These are phyloP conservation scores for Schizopora paradoxa DNA, from an alignment of 1,284 basidiomycete species.

Conservation along the genomic window DNA sequence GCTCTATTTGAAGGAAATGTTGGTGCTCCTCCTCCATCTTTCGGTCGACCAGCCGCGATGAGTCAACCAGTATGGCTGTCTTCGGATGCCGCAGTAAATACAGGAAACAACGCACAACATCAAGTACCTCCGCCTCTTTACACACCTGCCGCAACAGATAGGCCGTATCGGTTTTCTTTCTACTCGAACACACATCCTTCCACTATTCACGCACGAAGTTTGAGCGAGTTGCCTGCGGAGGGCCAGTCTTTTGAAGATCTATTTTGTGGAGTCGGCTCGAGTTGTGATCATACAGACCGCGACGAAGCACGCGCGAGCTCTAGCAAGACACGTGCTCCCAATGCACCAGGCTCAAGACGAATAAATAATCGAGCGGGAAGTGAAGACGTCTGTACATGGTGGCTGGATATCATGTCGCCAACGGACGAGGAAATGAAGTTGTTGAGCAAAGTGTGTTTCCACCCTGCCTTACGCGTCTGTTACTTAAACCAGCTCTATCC, in stretches of 20 bases:
- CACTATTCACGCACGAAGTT: constrained; percentile 91
- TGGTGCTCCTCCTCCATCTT: constrained; percentile 43
- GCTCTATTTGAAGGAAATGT: constrained; percentile 81
- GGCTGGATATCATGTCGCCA: constrained; percentile 92
- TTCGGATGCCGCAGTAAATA: constrained; percentile 1
- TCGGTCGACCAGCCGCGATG: constrained; percentile 31
- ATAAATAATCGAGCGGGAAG: constrained; percentile 30
- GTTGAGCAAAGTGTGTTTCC: constrained; percentile 70
- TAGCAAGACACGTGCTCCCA: constrained; percentile 12
- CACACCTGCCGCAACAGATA: constrained; percentile 63
- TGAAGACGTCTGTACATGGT: constrained; percentile 86
- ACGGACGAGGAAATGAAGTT: constrained; percentile 99
- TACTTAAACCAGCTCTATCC: neutral
- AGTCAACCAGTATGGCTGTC: constrained; percentile 26
- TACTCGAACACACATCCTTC: constrained; percentile 92
- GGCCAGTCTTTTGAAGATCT: constrained; percentile 92
- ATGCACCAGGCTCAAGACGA: constrained; percentile 1
- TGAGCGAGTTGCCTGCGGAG: constrained; percentile 91
- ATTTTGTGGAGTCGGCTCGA: constrained; percentile 53
- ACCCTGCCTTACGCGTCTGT: neutral
- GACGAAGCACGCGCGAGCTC: constrained; percentile 17
- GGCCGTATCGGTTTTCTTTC: constrained; percentile 97
- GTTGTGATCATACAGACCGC: constrained; percentile 17
- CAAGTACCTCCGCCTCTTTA: constrained; percentile 30
- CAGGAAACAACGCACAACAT: constrained; percentile 13